These are phyloP conservation scores for Kregervanrija pseudodelftensis DNA, from an alignment of 805 yeast genomes.

Conservation along the genomic window DNA sequence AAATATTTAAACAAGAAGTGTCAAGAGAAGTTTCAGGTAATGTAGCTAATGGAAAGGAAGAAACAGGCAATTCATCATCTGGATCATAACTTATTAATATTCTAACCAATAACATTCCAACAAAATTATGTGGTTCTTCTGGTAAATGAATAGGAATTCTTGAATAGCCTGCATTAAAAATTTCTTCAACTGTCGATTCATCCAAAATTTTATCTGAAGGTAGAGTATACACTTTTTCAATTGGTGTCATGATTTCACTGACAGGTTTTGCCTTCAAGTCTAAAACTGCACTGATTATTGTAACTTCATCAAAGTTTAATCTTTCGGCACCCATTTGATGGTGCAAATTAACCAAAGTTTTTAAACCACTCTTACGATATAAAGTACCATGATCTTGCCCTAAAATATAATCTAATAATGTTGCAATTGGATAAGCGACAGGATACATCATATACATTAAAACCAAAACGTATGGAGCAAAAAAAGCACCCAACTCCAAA, in stretches of 20 bases:
- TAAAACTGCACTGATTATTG: conserved; percentile 87
- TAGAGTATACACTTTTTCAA: conserved; percentile 82
- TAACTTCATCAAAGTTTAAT: conserved; percentile 89
- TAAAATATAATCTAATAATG: conserved; percentile 67
- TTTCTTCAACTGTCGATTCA: conserved; percentile 79
- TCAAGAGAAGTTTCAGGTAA: conserved; percentile 89
- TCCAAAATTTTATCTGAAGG: conserved; percentile 76
- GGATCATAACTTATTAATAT: conserved; percentile 94
- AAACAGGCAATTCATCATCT: conserved; percentile 88
- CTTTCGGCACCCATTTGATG: conserved; percentile 93
- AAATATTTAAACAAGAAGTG: conserved; percentile 87
- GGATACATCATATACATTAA: conserved; percentile 91
- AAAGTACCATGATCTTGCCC: conserved; percentile 97
- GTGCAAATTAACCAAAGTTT: conserved; percentile 88
- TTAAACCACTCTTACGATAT: conserved; percentile 86
- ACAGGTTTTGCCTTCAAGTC: conserved; percentile 92
- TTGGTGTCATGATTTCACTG: conserved; percentile 86
- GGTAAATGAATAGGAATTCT: conserved; percentile 93
- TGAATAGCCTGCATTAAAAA: conserved; percentile 89
- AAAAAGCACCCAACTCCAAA: conserved; percentile 79
- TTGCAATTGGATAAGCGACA: conserved; percentile 83
- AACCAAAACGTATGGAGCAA: conserved; percentile 77
- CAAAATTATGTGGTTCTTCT: conserved; percentile 79
- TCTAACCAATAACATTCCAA: conserved; percentile 91
- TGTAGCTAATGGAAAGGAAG: conserved; percentile 91